Evolutionary conservation across 2,329 filamentous ascomycete species (phyloP), one percentile per base, ranked within the genome.

Genomic region (Trichoderma sp.): DNA sequence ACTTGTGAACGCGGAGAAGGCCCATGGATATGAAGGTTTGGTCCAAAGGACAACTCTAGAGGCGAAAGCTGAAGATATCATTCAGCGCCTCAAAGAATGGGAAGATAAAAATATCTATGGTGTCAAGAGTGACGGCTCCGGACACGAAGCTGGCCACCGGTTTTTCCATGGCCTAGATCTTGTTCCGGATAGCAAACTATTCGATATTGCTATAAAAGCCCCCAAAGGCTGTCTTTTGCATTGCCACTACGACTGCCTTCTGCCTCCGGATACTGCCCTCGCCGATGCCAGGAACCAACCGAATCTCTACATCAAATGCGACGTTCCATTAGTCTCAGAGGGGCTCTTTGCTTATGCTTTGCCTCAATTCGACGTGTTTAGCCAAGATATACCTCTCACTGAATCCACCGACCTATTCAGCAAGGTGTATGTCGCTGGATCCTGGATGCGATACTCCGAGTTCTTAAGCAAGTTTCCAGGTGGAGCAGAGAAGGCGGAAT

Each of bases 141-240:
- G 65, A 26, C 55, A 59, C 32, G 65, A 68, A 43, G 55, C 65
- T 7, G 34, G 65, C n/a, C 53, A 68, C 23, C 65, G 65, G 2
- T 68, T 68, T 23, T 50, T 68, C 12, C 65, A 68, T 47, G 55
- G 65, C n/a, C 12, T 68, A 11, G 55, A 59, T 59, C 26, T 68
- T 8, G 36, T 58, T 12, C 55, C 34, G 81, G 86, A 86, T 75
- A 97, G 93, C 17, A 90, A 91, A 78, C 85, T 98, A 23, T 98
- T 94, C 93, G 87, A 90, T 74, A 95, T 98, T 75, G 88, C 97
- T 13, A 88, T 90, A 72, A 88, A 85, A 75, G 93, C 98, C 92
- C 95, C 95, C 30, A 98, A 98, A 80, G 96, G 95, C 15, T 87
- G 91, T 11, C 84, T 97, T 30, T 83, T 97, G 72, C 95, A 98